Conservation (phyloP, 345 rosid genomes). For the Punica granatum region DNA sequence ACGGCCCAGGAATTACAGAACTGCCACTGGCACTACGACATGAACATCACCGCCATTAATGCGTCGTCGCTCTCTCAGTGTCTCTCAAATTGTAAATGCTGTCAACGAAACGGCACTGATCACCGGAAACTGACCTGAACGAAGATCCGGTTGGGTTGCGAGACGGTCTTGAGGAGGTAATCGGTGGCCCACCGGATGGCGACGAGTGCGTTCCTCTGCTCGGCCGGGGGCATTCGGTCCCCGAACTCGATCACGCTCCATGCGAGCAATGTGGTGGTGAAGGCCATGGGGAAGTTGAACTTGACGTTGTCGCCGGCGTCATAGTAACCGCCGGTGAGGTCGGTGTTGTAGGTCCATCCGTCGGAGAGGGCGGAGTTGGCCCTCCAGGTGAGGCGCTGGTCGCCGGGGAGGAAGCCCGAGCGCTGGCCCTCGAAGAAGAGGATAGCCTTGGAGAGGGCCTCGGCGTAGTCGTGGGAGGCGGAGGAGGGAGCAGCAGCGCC, state of each 20-base stretch:
- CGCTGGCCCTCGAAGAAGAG: slow-evolving; percentile 97
- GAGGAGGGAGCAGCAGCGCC: slow-evolving; percentile 18
- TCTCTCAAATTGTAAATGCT: background rate
- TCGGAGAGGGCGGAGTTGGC: slow-evolving; percentile 68
- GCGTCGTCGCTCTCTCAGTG: background rate
- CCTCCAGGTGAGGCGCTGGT: slow-evolving; percentile 68
- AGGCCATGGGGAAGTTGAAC: slow-evolving; percentile 92
- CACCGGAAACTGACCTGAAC: slow-evolving; percentile 54
- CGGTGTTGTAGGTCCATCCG: slow-evolving; percentile 58
- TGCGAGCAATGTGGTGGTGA: slow-evolving; percentile 77
- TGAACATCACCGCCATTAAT: background rate
- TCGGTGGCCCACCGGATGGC: slow-evolving; percentile 82
- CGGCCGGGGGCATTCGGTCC: slow-evolving; percentile 61
- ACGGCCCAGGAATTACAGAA: background rate
- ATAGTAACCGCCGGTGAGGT: slow-evolving; percentile 83
- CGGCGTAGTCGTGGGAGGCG: slow-evolving; percentile 51
- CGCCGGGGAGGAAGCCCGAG: slow-evolving; percentile 67
- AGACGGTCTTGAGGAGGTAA: slow-evolving; percentile 71
- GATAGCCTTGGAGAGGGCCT: slow-evolving; percentile 79
- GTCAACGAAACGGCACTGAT: background rate
- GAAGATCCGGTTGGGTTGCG: slow-evolving; percentile 87
- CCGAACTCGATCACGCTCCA: slow-evolving; percentile 94
- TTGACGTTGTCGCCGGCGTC: slow-evolving; percentile 97
- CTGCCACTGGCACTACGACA: background rate
- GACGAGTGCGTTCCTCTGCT: slow-evolving; percentile 48